Conservation (phyloP, 495 filamentous ascomycete genomes). For the Annulohypoxylon maeteangense region DNA sequence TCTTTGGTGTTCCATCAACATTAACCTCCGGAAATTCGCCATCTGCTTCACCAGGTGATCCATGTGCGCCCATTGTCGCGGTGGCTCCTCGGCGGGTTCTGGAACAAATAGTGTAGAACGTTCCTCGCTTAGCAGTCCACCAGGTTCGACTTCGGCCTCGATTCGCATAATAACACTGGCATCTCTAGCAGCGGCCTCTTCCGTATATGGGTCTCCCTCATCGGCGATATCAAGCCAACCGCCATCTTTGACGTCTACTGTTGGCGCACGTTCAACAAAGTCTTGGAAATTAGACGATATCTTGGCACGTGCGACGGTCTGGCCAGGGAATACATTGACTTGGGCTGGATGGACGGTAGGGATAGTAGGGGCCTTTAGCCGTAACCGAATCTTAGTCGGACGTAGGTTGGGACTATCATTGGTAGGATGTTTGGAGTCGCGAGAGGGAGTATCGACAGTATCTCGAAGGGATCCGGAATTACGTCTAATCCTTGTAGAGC, state of each 20-base stretch:
- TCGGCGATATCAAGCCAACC: constrained; percentile 62
- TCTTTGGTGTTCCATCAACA: constrained; percentile 78
- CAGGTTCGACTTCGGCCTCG: constrained; percentile 74
- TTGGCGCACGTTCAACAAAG: constrained; percentile 58
- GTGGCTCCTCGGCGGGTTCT: constrained; percentile 78
- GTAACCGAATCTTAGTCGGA: constrained; percentile 56
- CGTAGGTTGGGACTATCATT: constrained; percentile 49
- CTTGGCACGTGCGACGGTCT: constrained; percentile 51
- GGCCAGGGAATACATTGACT: constrained; percentile 51
- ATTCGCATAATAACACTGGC: constrained; percentile 68
- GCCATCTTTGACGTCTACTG: constrained; percentile 60
- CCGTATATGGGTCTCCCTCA: constrained; percentile 63
- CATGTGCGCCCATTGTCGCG: constrained; percentile 81
- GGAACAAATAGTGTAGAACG: constrained; percentile 80
- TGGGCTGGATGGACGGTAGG: constrained; percentile 67
- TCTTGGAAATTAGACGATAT: constrained; percentile 63
- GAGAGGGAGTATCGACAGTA: constrained; percentile 31
- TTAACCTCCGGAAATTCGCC: constrained; percentile 78
- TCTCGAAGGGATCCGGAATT: constrained; percentile 47
- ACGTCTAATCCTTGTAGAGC: constrained; percentile 49
- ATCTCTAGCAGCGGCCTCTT: constrained; percentile 63
- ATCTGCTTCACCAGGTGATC: constrained; percentile 88
- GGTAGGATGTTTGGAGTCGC: constrained; percentile 34
- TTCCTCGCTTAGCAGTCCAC: constrained; percentile 76
- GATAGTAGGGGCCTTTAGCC: constrained; percentile 51